Base-by-base conservation (phyloP, 1,284 basidiomycete genomes). In the Pascua guehoae region DNA sequence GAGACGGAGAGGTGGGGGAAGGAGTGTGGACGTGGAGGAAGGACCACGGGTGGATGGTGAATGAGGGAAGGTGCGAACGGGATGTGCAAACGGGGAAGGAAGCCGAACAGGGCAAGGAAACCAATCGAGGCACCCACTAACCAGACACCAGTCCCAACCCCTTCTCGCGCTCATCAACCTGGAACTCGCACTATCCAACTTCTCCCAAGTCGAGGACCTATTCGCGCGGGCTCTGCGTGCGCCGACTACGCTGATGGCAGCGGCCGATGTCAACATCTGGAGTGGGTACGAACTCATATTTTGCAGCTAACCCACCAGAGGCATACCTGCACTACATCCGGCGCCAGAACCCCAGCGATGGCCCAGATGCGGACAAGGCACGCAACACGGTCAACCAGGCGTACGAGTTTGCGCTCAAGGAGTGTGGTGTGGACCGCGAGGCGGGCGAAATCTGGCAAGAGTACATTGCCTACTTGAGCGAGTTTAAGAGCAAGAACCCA, bases 391-490 rank as follows among this genome's bases (percentile, higher is more conserved):
- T 98, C 56, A 85, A 86, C 43, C 88, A 90, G 65, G 91, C 93
- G 8, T 98, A 94, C 75, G 94, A 98, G 69, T 97, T 92, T 70
- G 93, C 92, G 0, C 80, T 98, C 53, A 86, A 85, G 60, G 89
- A 92, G 68, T 86, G 97, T 49, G 94, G 94, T 14, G 87, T 88
- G 46, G 82, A 84, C 67, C 76, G 79, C 36, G 80, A 82, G 49
- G 78, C 80, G 43, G 82, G 83, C 5, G 77, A 79, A 49, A 80
- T 84, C 48, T 85, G 84, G 84, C 74, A 75, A 49, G 84, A 84
- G 65, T 85, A 84, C 63, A 89, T 98, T 67, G 83, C 87, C 57
- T 93, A 96, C 71, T 76, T 98, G 57, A 88, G 86, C 67, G 84
- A 86, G 38, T 86, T 86, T 49, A 87, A 89, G 79, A 81, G 85